Conservation (phyloP, 768 basidiomycete genomes). For the Chalciporus pseudorubinellus region DNA sequence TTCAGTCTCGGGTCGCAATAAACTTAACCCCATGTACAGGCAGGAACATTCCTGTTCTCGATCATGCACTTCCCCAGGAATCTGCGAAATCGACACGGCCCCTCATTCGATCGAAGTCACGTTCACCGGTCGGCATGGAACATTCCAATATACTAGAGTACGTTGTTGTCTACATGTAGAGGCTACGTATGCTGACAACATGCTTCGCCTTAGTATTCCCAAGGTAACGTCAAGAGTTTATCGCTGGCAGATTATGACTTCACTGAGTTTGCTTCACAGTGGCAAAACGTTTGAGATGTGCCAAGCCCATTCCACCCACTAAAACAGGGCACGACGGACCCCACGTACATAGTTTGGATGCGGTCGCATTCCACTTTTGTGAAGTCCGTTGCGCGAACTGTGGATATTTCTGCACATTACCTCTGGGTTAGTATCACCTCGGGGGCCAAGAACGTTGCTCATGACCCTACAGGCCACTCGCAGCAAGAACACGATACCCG, state of each 20-base stretch:
- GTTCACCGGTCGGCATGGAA: conserved; percentile 57
- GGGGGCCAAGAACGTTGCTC: background rate
- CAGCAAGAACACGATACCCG: conserved; percentile 58
- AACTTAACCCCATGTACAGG: background rate
- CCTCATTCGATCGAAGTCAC: conserved; percentile 62
- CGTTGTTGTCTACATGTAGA: background rate
- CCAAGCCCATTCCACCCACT: conserved; percentile 43
- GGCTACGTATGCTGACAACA: background rate
- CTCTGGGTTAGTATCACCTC: conserved; percentile 36
- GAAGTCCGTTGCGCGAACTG: conserved; percentile 50
- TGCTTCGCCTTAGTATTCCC: conserved; percentile 43
- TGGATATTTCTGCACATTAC: conserved; percentile 57
- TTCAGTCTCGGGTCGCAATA: conserved; percentile 1
- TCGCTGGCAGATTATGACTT: background rate
- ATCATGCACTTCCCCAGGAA: conserved; percentile 45
- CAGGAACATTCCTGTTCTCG: conserved; percentile 50
- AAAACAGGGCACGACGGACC: conserved; percentile 40
- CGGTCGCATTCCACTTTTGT: conserved; percentile 50
- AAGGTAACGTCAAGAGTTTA: conserved; percentile 34
- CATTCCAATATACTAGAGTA: conserved; percentile 64
- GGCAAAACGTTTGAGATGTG: conserved; percentile 49
- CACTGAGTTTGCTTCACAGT: conserved; percentile 28
- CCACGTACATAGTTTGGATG: conserved; percentile 47
- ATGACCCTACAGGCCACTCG: conserved; percentile 43
- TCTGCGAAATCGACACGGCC: conserved; percentile 54